Evolutionary conservation across 2,329 filamentous ascomycete species (phyloP), one percentile per base, ranked within the genome.

Genomic region (Ceratocystis harringtonii): DNA sequence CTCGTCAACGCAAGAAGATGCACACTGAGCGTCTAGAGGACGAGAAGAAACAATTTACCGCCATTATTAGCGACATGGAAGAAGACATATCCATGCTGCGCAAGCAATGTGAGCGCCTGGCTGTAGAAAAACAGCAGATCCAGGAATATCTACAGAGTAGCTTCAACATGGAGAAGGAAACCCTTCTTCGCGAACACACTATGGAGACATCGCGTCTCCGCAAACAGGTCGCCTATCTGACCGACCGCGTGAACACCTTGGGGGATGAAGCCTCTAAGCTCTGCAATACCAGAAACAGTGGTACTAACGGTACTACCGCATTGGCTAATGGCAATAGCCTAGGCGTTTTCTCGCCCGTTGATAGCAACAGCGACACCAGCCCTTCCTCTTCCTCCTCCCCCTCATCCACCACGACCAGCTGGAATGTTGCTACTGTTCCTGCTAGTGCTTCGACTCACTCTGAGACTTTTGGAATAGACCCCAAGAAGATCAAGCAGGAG

Each of bases 11-110:
- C 71, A 99, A 97, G 82, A 97, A 97, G 84, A 88, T 90, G 77
- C 92, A 97, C 78, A 97, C 94, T 43, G 94, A 97, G 78, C 87
- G 94, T 71, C 84, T 97, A 58, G 94, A 97, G 76, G 88, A 94
- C 75, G 92, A 97, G 79, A 96, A 97, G 82, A 96, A 96, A 80
- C 84, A 89, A 67, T 95, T 85, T 78, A 89, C 87, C 65, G 82
- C 84, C 70, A 78, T 89, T 73, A 89, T 96, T 73, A 83, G 78
- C 70, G 82, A 87, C 65, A 81, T 96, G 72, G 89, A 96, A 73
- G 88, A 94, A 67, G 86, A 90, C 70, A 78, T 95, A 69, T 78
- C 79, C 64, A 81, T 84, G 67, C 80, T 92, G 71, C 85, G 86
- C 70, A 74, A 85, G 58, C 84, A 87, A 72, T 78, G 89, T 75